Evolutionary conservation across 805 yeast genomes (phyloP), one percentile per base, ranked within the genome.

Genomic region (Blastobotrys chiropterorum): DNA sequence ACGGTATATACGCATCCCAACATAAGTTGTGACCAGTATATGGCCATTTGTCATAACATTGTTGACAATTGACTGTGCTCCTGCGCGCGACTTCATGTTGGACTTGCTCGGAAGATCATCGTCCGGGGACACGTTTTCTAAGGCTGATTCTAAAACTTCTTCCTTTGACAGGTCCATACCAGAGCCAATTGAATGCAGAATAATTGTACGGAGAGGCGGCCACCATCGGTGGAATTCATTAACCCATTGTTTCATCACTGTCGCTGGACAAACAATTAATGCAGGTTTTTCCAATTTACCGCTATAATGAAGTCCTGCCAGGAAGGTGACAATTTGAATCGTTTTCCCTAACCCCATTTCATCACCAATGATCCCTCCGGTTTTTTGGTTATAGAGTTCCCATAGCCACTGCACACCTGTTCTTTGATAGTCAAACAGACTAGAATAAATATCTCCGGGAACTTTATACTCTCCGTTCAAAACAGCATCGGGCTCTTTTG

Each of bases 311-410:
- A 94, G 72, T 0, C 96, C 94, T 0, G 98, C 97, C 6, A 94
- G 62, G 66, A 92, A 94, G 1, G 97, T 82, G 44, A 90, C 89
- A 6, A 94, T 79, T 64, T 94, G 98, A 48, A 94, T 85, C 0
- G 99, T 94, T 63, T 94, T 94, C 1, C 99, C 99, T 15, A 94
- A 70, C 0, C 99, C 99, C 99, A 94, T 94, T 67, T 94, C 99
- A 68, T 94, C 99, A 21, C 98, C 97, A 41, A 94, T 77, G 19
- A 94, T 94, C 0, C 99, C 99, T 2, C 99, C 99, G 2, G 90
- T 85, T 47, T 80, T 81, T 66, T 94, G 98, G 17, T 81, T 76
- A 61, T 86, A 84, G n/a, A 94, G 72, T 63, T 94, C 99, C 84
- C 95, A 90, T 1, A 94, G 77, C 99, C 99, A 92, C 62, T 94